Conservation (phyloP, 805 yeast genomes). For the Maudiozyma pseudohumilis region DNA sequence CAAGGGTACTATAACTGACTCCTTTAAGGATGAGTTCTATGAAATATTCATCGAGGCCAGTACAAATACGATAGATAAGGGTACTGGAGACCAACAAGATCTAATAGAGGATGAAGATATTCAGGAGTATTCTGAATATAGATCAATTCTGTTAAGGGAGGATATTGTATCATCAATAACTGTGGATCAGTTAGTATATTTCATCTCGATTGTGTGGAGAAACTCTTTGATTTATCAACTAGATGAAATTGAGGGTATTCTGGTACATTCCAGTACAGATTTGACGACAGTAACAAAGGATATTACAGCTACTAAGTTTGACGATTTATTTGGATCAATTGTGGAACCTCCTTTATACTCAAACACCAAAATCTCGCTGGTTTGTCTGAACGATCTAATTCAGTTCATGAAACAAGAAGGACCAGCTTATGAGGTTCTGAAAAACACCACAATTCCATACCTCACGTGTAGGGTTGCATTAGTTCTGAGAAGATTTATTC, state of each 20-base stretch:
- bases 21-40: conserved; percentile 8
- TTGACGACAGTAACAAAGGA: conserved; percentile 31
- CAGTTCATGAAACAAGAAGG: conserved; percentile 28
- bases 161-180: conserved; percentile 26
- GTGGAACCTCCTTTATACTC: conserved; percentile 35
- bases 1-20: conserved; percentile 3
- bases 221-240: conserved; percentile 50
- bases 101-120: conserved; percentile 38
- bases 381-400: conserved; percentile 48
- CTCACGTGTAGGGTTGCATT: conserved; percentile 51
- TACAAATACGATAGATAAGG: conserved; percentile 18
- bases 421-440: conserved; percentile 12
- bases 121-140: conserved; percentile 35
- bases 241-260: conserved; percentile 42
- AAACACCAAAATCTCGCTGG: conserved; percentile 40
- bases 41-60: conserved; percentile 28
- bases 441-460: conserved; percentile 33
- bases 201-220: conserved; percentile 43
- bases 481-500: conserved; percentile 50
- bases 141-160: conserved; percentile 34
- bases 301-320: conserved; percentile 35
- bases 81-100: conserved; percentile 20
- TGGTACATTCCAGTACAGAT: conserved; percentile 21
- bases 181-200: conserved; percentile 31
- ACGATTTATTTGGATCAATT: conserved; percentile 55